Conservation (phyloP, 805 yeast species). For the Spathaspora arborariae region DNA sequence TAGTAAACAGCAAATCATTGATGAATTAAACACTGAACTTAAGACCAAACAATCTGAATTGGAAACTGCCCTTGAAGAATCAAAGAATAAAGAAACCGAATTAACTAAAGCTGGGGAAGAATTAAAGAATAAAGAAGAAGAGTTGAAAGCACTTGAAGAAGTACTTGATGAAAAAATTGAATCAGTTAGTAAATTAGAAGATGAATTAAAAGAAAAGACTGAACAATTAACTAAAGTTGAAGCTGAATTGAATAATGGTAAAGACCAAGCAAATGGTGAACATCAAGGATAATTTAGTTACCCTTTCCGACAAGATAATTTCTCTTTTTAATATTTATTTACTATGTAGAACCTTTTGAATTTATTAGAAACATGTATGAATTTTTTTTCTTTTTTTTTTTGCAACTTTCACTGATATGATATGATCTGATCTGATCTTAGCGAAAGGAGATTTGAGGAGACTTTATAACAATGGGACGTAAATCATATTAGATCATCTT, state of each 20-base stretch:
- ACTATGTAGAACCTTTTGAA: not conserved
- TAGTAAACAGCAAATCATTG: not conserved
- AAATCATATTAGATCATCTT: not conserved
- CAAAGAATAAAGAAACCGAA: not conserved
- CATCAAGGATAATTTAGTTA: not conserved
- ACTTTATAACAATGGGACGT: not conserved
- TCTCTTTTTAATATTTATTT: not conserved
- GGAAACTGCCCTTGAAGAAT: not conserved
- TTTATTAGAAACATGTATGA: not conserved
- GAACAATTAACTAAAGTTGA: constrained; percentile 1
- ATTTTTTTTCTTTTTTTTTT: too few relatives aligned
- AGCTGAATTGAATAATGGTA: not conserved
- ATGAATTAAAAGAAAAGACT: constrained; percentile 4
- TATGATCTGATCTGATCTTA: too few relatives aligned
- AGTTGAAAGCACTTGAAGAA: not conserved
- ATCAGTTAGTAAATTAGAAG: not conserved
- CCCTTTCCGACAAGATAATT: not conserved
- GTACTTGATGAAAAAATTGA: constrained; percentile 3
- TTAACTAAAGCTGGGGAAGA: not conserved
- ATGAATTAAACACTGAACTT: not conserved
- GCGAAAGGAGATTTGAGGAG: not conserved
- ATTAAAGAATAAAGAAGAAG: not conserved
- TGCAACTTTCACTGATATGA: too few relatives aligned
- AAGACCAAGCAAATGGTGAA: not conserved
- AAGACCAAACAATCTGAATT: not conserved